Evolutionary conservation across 257 asterid genomes (phyloP).

Genomic region (Nicotiana paniculata): DNA sequence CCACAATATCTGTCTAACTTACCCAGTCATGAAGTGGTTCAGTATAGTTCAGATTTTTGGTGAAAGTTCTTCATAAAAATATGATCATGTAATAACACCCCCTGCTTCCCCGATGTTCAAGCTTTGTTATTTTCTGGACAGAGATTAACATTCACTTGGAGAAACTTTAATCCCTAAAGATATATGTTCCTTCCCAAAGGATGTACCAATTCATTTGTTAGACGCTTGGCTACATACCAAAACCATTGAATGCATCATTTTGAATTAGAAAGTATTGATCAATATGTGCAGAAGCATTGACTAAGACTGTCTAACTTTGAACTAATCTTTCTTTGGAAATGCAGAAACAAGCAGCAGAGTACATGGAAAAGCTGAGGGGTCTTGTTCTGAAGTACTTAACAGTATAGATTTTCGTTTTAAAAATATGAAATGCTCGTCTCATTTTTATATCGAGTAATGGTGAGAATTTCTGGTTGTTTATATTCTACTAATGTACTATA

Average conservation of each 20-base stretch:
- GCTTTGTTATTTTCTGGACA: neutral
- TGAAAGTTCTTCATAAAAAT: neutral
- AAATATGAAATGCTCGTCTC: neutral
- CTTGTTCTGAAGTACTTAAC: slow-evolving; percentile 77
- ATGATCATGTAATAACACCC: neutral
- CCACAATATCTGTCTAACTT: neutral
- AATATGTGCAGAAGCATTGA: neutral
- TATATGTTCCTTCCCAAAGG: neutral
- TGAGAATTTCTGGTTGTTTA: neutral
- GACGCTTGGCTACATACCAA: neutral
- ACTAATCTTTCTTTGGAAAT: neutral
- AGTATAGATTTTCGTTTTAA: slow-evolving; percentile 25
- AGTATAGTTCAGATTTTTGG: neutral
- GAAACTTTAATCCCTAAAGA: neutral
- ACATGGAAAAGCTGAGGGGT: slow-evolving; percentile 79
- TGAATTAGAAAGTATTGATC: too few species aligned
- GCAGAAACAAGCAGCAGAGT: slow-evolving; percentile 77
- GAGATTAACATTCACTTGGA: neutral
- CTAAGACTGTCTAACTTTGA: neutral
- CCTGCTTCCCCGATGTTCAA: neutral
- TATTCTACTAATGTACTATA: neutral
- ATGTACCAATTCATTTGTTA: neutral
- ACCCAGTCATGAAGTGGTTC: neutral
- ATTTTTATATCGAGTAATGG: neutral
- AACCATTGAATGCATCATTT: neutral